Base-by-base conservation (phyloP, 2,329 filamentous ascomycete species). In the Aaosphaeria arxii region DNA sequence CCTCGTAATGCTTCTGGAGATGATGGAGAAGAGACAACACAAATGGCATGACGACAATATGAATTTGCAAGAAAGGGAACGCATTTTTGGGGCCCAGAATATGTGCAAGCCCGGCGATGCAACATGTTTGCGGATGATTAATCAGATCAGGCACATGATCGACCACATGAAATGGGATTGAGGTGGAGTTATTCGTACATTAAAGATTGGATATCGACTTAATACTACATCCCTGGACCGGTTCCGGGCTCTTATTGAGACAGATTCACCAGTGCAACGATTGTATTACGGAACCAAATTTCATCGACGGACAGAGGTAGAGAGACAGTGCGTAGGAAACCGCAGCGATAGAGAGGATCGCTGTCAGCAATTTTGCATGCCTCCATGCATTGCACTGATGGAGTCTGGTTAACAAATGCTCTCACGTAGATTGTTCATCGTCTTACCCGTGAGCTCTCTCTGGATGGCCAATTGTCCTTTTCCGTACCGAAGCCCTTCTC, bases 1-100 rank as follows among this genome's bases (percentile, higher is more conserved):
- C 11, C 52, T 78, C 7, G 49, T 66, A 41, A 59, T 56, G 2
- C 46, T 77, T 13, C 49, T 74, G 4, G 57, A 67, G 28, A 61
- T 68, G 46, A 66, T 74, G 55, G 70, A 75, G 53, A 48, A 66
- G 29, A 59, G 76, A 50, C 76, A 78, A 55, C 30, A 59, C 30
- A 61, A 40, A 24, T 77, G 74, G 74, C 74, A 77, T 57, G 50
- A 11, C 0, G 49, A 61, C 13, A 30, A 44, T 6, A 49, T 49
- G 11, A 41, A 58, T 31, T 40, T 32, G 6, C 54, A 56, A 35
- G 61, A 67, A 44, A 50, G 56, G 46, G 46, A 32, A 41, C 50
- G 49, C 24, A 32, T 67, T 3, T 63, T 61, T 53, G 56, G 56
- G 1, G 33, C 7, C 4, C 36, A 44, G 17, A 44, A 45, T 6